These are phyloP conservation scores for Triticum aestivum DNA, from an alignment of 176 grass and related monocot species.

Conservation along the genomic window DNA sequence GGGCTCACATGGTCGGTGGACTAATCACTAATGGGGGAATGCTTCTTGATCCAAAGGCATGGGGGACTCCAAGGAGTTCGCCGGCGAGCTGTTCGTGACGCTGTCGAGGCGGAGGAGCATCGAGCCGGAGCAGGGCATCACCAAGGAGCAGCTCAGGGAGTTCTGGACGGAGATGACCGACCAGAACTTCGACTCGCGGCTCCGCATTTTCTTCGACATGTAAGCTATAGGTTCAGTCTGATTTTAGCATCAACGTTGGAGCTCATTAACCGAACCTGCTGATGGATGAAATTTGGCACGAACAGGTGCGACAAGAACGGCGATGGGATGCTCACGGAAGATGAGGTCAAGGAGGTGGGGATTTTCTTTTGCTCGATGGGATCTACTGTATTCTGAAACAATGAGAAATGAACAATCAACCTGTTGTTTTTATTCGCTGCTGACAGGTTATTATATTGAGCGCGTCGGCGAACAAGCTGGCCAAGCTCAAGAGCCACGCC, in stretches of 20 bases:
- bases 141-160: constrained; percentile 77
- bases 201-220: constrained; percentile 99
- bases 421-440: neutral
- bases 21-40: neutral
- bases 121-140: constrained; percentile 61
- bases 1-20: neutral
- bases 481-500: constrained; percentile 78
- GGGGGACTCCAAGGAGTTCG: constrained; percentile 97
- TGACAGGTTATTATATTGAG: constrained; percentile 91
- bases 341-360: constrained; percentile 93
- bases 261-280: neutral
- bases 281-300: constrained; percentile 1
- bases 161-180: constrained; percentile 99
- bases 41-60: constrained; percentile 53
- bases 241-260: neutral
- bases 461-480: constrained; percentile 87
- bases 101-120: constrained; percentile 66
- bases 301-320: constrained; percentile 97
- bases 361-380: neutral
- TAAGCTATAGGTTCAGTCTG: constrained; percentile 27
- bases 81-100: constrained; percentile 79
- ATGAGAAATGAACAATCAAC: neutral
- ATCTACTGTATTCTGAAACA: neutral
- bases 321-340: constrained; percentile 90
- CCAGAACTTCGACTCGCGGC: constrained; percentile 93